Evolutionary conservation across 345 rosid species (phyloP), one percentile per base, ranked within the genome.

Genomic region (Tarenaya hassleriana): DNA sequence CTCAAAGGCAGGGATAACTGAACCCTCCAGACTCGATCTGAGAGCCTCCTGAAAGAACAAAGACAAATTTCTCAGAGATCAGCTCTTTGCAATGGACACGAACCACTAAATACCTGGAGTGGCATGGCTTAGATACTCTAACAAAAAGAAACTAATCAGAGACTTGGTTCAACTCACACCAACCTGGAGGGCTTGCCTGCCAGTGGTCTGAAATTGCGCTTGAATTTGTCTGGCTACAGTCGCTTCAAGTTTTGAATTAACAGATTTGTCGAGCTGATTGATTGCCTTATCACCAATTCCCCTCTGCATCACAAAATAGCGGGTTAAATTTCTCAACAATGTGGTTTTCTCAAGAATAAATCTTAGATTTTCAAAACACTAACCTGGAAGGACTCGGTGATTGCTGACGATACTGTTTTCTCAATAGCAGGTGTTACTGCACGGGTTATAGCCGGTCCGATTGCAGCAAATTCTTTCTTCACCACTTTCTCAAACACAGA

Each of bases 121-220:
- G 60, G 48, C 16, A 52, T 40, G 21, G 44, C 35, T 34, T 34
- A 38, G 11, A 37, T 10, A 57, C 3, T 24, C 24, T 12, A n/a
- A n/a, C 29, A 2, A 24, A 2, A 17, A 18, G 10, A 13, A 53
- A 46, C 7, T 38, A 29, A 7, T 18, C 34, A n/a, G n/a, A 43
- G 42, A 15, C 29, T 7, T 62, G 48, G 55, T 41, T 24, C 35
- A 49, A 58, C 34, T 52, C 20, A 9, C 14, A 31, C 59, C 39
- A 61, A 90, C 98, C 98, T 87, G 92, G 51, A 91, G 88, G 17
- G 96, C 95, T 59, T 80, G 91, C 73, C 69, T 84, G 68, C 95
- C 98, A 73, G 96, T 76, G 55, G 89, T 88, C 80, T 84, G 96
- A 70, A 92, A 88, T 51, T 88, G 96, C 41, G 83, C 67, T 61